Base-by-base conservation (phyloP, 805 yeast species). In the Barnettozyma californica region DNA sequence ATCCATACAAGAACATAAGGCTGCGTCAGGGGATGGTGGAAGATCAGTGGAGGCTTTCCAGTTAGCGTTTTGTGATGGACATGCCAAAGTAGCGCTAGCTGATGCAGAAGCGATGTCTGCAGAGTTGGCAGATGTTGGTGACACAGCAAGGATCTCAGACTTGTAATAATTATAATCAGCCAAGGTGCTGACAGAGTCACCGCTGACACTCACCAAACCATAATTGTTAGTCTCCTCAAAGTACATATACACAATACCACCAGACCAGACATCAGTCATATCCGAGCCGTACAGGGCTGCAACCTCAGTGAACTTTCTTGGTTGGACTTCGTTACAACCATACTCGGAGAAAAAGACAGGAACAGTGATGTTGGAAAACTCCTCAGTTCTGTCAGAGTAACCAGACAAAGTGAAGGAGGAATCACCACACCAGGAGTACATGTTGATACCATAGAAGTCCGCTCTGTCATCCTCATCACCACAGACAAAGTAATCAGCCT, bases 221-320 rank as follows among this genome's bases (percentile, higher is more conserved):
- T 84, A 85, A 59, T 84, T 67, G 70, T 85, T 85, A 48, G 69
- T 71, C 72, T 86, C 92, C 71, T 86, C 76, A 69, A 80, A 86
- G 71, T 85, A 86, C 91, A 85, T 81, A 73, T 84, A 86, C 47
- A 85, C 92, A 62, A 86, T 85, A 78, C 92, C 95, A 71, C 95
- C 92, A 44, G 92, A 85, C 94, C 92, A 86, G 52, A 84, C 84
- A 65, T 76, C 84, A 54, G 90, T 84, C 95, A 86, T 86, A 36
- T 84, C 72, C 44, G 65, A 64, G 54, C 83, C 71, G 70, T 76
- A 86, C 36, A 86, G 61, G 50, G 89, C 74, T 40, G 69, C 78
- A 55, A 86, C 86, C 69, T 85, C 92, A 49, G 80, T 73, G 77
- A 86, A 86, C 55, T 66, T 64, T 79, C 92, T 81, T 69, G 92